Evolutionary conservation across 192 early-diverging fungal genomes (phyloP), one percentile per base, ranked within the genome.

Genomic region (Linnemannia zychae): DNA sequence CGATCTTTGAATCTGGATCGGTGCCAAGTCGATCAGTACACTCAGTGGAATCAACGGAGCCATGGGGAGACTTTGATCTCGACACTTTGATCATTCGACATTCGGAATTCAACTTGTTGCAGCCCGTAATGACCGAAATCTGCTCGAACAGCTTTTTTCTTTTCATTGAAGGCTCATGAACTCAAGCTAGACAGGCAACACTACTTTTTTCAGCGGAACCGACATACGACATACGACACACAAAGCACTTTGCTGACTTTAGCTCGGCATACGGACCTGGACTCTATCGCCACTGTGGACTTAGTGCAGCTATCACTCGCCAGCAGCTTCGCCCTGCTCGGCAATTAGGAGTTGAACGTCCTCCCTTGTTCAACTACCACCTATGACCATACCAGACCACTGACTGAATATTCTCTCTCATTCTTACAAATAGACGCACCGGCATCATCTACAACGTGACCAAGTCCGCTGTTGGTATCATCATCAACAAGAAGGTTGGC

Each of bases 401-500:
- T 98, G 96, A 80, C 37, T 17, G 7, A 7, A 6, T 38, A 37
- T 69, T 67, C 66, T 52, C 12, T 87, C 60, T 52, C 67, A 74
- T 34, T 2, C n/a, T 18, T 37, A 63, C 28, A 5, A 71, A 65
- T 86, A 95, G 96, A 78, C 96, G 96, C 88, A 99, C 98, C 80
- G 98, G 98, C 85, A 94, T 99, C 88, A 93, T 99, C 88, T 99
- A 97, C 96, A 99, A 99, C 94, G 98, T 99, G 31, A 98, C 98
- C 95, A 99, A 99, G 95, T 95, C 96, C 79, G 93, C 98, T 76
- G 97, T 99, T 78, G 98, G 98, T 92, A 94, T 99, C 76, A 99
- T 99, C 79, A 90, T 99, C 91, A 91, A 99, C 96, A 99, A 99
- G 97, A 92, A 92, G 79, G 98, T 99, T 72, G 97, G 98, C 82